Percentiles rank a stretch among this genome's conserved stretches.
phyloP scores from a whole-genome alignment of 768 basidiomycete genomes.

The Dacryopinax spathularia region DNA sequence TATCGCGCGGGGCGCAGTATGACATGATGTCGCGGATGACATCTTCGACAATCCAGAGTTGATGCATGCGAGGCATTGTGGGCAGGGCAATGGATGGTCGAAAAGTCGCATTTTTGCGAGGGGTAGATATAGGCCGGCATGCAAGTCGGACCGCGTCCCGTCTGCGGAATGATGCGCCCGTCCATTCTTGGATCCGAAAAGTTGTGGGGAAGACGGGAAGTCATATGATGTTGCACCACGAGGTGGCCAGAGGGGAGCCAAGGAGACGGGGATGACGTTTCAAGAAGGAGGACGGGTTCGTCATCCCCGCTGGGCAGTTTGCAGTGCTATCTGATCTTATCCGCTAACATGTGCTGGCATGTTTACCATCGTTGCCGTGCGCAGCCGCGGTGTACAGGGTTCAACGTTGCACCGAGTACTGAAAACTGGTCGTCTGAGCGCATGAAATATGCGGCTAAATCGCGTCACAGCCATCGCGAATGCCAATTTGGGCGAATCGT shows the following conservation, averaged over 20 bases:
- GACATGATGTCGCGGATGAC: slow-evolving; percentile 1
- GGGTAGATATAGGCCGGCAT: neutral
- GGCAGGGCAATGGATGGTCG: too few species aligned
- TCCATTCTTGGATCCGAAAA: neutral
- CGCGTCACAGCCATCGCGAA: neutral
- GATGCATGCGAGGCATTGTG: neutral
- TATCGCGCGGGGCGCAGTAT: neutral
- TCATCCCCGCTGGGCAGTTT: neutral
- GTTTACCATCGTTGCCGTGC: neutral
- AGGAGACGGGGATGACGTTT: slow-evolving; percentile 4
- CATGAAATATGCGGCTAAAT: neutral
- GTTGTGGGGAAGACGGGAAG: neutral
- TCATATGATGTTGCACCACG: neutral
- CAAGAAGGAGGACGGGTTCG: neutral
- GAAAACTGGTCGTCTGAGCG: slow-evolving; percentile 1
- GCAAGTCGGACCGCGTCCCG: neutral
- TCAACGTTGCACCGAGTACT: neutral
- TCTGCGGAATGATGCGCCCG: neutral
- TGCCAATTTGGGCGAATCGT: neutral
- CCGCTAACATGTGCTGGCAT: neutral
- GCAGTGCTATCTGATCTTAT: neutral
- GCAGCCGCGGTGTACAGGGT: neutral
- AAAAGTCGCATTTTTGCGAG: too few species aligned
- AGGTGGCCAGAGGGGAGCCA: neutral
- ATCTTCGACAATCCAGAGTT: neutral